phyloP scores from a whole-genome alignment of 2,329 filamentous ascomycete species.

The Nigrograna mackinnonii region DNA sequence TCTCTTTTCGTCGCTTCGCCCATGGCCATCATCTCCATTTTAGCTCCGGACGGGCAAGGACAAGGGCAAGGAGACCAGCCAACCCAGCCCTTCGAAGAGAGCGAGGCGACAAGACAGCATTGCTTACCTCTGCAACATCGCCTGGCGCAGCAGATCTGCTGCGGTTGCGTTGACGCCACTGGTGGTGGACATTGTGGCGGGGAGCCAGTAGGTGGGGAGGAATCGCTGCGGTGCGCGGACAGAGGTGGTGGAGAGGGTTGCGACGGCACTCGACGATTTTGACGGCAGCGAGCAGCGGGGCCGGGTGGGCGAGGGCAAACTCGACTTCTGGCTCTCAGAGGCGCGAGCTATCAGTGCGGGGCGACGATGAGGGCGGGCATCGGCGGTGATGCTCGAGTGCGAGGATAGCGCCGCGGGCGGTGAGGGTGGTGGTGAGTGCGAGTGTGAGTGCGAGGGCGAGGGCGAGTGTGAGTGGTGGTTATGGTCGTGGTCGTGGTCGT shows the following conservation, averaged over 20 bases:
- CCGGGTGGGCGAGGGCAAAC: slow-evolving; percentile 30
- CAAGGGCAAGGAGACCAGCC: background rate
- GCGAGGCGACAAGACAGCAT: background rate
- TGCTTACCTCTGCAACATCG: slow-evolving; percentile 61
- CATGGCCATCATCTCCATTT: slow-evolving; percentile 6
- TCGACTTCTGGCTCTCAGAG: slow-evolving; percentile 26
- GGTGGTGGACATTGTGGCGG: slow-evolving; percentile 37
- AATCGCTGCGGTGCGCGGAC: slow-evolving; percentile 30
- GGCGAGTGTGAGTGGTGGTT: slow-evolving; percentile 6
- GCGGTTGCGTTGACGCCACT: slow-evolving; percentile 54
- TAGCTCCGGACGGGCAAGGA: background rate
- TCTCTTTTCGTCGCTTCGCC: slow-evolving; percentile 5
- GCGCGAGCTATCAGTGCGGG: slow-evolving; percentile 29
- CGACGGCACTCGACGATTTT: slow-evolving; percentile 49
- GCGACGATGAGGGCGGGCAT: slow-evolving; percentile 22
- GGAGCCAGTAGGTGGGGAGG: slow-evolving; percentile 29
- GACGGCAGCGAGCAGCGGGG: slow-evolving; percentile 22
- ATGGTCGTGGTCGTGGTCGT: slow-evolving; percentile 1
- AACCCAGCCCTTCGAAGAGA: background rate
- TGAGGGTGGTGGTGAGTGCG: slow-evolving; percentile 2
- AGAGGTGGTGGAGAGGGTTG: slow-evolving; percentile 46
- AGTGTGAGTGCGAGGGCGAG: background rate
- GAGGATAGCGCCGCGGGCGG: background rate
- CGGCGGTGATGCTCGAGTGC: slow-evolving; percentile 17
- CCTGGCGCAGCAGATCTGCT: slow-evolving; percentile 62